phyloP scores from a whole-genome alignment of 2,329 filamentous ascomycete species.

The Fusarium avenaceum region DNA sequence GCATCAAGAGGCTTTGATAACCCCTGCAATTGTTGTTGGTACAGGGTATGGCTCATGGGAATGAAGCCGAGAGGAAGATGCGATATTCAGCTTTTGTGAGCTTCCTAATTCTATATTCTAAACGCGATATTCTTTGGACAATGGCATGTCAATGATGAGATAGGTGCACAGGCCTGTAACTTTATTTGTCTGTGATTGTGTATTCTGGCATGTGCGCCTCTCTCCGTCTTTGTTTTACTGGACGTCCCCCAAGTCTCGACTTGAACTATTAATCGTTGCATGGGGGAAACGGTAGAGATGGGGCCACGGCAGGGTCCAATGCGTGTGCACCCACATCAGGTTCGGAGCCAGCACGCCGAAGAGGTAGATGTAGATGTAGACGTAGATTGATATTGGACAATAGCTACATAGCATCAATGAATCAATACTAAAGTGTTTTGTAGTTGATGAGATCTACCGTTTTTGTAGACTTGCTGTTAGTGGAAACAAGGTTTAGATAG shows the following conservation, averaged over 20 bases:
- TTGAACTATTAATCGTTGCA: conserved; percentile 3
- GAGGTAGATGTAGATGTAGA: conserved; percentile 27
- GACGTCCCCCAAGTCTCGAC: conserved; percentile 3
- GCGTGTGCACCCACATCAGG: conserved; percentile 40
- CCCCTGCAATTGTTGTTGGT: conserved; percentile 1
- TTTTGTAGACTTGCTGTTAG: background rate
- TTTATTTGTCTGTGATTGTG: conserved; percentile 47
- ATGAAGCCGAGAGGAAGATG: conserved; percentile 32
- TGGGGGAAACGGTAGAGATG: conserved; percentile 39
- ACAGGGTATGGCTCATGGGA: conserved; percentile 34
- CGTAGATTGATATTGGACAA: background rate
- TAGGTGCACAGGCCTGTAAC: conserved; percentile 43
- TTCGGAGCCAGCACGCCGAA: conserved; percentile 41
- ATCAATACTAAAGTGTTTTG: background rate
- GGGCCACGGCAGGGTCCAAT: conserved; percentile 45
- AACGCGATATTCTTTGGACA: conserved; percentile 25
- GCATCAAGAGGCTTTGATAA: conserved; percentile 2
- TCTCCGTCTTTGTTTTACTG: conserved; percentile 1
- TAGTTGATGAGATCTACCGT: background rate
- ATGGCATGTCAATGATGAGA: conserved; percentile 47
- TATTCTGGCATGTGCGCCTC: conserved; percentile 49
- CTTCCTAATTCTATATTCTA: conserved; percentile 24
- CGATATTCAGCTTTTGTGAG: background rate
- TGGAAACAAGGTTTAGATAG: conserved; percentile 4
- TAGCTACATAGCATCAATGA: background rate